phyloP scores from a whole-genome alignment of 108 stramenopile genomes.

The Discostella stelligeroides region DNA sequence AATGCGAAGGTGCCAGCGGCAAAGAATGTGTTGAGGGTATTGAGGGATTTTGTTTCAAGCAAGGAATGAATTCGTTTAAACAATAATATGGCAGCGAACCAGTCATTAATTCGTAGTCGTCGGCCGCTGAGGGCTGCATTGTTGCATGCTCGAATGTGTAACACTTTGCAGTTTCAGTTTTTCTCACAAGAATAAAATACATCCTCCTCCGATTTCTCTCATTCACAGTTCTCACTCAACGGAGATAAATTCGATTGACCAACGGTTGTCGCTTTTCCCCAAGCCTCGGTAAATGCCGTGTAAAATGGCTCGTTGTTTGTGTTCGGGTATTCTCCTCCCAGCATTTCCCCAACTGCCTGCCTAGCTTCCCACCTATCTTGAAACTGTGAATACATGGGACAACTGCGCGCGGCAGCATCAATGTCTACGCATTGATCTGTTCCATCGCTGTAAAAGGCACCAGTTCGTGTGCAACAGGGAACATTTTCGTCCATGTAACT shows the following conservation, averaged over 20 bases:
- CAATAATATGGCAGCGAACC: too few relatives aligned
- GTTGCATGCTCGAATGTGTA: not conserved
- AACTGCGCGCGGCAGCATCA: constrained; percentile 12
- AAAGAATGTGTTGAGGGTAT: constrained; percentile 26
- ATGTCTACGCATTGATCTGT: constrained; percentile 15
- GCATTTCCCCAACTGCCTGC: constrained; percentile 30
- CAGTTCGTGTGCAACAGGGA: constrained; percentile 32
- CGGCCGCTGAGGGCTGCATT: too few relatives aligned
- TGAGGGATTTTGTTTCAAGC: constrained; percentile 47
- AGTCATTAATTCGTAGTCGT: too few relatives aligned
- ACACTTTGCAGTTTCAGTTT: not conserved
- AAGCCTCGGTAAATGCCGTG: constrained; percentile 30
- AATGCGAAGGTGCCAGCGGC: constrained; percentile 30
- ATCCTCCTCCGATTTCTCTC: not conserved
- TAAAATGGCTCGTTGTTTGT: constrained; percentile 45
- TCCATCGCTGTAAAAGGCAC: constrained; percentile 16
- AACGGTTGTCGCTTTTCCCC: constrained; percentile 43
- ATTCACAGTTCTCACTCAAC: constrained; percentile 32
- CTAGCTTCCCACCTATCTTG: constrained; percentile 28
- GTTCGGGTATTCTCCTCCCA: constrained; percentile 36
- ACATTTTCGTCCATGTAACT: too few relatives aligned
- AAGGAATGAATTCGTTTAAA: constrained; percentile 13
- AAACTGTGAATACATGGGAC: constrained; percentile 18
- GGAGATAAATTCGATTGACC: constrained; percentile 35
- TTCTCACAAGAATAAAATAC: not conserved